Evolutionary conservation across 306 rosid genomes (phyloP).

Genomic region (Acacia crassicarpa): DNA sequence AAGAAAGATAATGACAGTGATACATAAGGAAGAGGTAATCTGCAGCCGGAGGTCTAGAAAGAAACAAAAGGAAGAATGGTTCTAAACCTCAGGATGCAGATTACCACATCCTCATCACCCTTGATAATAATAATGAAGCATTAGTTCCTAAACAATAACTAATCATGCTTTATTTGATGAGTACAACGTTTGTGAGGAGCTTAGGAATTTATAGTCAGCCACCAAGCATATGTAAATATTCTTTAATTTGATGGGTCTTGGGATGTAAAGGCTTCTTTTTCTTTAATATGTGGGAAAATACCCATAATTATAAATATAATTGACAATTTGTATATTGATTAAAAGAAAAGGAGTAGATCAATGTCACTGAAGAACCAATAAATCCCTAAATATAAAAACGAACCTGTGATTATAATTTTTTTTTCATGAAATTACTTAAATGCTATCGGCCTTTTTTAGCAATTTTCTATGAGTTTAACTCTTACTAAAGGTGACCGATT

Average conservation of each 20-base stretch:
- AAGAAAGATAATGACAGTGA: background rate
- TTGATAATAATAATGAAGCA: no score
- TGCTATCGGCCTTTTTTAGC: background rate
- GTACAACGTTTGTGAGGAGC: slow-evolving; percentile 19
- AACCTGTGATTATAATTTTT: no score
- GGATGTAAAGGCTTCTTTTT: slow-evolving; percentile 3
- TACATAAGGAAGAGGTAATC: slow-evolving; percentile 39
- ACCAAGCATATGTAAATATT: slow-evolving; percentile 4
- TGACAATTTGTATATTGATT: background rate
- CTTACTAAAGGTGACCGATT: no score
- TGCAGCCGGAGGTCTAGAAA: slow-evolving; percentile 39
- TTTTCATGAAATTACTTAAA: no score
- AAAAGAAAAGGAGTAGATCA: background rate
- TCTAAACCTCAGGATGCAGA: slow-evolving; percentile 74
- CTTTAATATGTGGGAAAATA: background rate
- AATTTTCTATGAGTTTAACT: background rate
- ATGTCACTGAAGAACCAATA: background rate
- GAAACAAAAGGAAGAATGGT: slow-evolving; percentile 12
- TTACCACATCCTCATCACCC: slow-evolving; percentile 41
- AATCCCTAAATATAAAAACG: background rate
- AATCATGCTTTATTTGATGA: background rate
- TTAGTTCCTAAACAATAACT: no score
- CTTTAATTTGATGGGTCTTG: background rate
- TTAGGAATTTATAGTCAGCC: slow-evolving; percentile 47
- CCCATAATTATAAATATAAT: background rate